These are phyloP conservation scores for Saxispiralis lemnorum DNA, from an alignment of 495 filamentous ascomycete genomes.

Conservation along the genomic window DNA sequence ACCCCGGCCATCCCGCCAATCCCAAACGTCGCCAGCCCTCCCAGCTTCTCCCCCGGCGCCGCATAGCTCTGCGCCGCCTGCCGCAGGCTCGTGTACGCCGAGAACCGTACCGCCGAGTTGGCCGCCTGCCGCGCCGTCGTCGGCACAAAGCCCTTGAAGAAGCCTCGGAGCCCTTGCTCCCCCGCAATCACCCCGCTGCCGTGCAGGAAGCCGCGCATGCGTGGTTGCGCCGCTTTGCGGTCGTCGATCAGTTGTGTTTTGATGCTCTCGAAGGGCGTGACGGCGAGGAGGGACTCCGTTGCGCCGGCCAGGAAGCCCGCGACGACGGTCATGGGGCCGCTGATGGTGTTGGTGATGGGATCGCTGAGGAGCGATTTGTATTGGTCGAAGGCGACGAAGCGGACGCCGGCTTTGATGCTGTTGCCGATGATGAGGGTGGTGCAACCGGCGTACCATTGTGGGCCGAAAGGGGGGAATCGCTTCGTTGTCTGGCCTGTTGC, in stretches of 20 bases:
- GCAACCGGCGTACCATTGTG: slow-evolving; percentile 94
- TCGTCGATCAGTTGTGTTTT: slow-evolving; percentile 83
- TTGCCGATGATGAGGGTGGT: slow-evolving; percentile 95
- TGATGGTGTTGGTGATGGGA: slow-evolving; percentile 61
- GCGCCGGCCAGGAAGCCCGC: slow-evolving; percentile 89
- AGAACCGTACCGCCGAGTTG: slow-evolving; percentile 79
- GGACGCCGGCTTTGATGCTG: slow-evolving; percentile 84
- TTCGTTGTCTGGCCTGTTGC: slow-evolving; percentile 71
- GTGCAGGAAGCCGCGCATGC: slow-evolving; percentile 84
- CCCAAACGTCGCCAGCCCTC: slow-evolving; percentile 72
- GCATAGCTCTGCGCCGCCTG: slow-evolving; percentile 86
- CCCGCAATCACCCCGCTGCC: slow-evolving; percentile 70
- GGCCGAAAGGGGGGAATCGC: slow-evolving; percentile 73
- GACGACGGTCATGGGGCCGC: slow-evolving; percentile 75
- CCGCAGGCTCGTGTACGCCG: slow-evolving; percentile 73
- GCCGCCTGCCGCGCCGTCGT: slow-evolving; percentile 89
- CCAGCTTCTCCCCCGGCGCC: slow-evolving; percentile 85
- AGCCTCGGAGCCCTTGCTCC: slow-evolving; percentile 74
- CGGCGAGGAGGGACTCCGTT: slow-evolving; percentile 81
- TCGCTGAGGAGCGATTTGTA: slow-evolving; percentile 74
- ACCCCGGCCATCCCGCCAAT: slow-evolving; percentile 79
- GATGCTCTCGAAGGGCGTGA: slow-evolving; percentile 94
- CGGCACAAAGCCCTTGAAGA: slow-evolving; percentile 92
- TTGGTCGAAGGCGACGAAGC: slow-evolving; percentile 93
- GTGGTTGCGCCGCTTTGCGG: slow-evolving; percentile 68